phyloP scores from a whole-genome alignment of 2,329 filamentous ascomycete genomes.

The Colletotrichum sp. region DNA sequence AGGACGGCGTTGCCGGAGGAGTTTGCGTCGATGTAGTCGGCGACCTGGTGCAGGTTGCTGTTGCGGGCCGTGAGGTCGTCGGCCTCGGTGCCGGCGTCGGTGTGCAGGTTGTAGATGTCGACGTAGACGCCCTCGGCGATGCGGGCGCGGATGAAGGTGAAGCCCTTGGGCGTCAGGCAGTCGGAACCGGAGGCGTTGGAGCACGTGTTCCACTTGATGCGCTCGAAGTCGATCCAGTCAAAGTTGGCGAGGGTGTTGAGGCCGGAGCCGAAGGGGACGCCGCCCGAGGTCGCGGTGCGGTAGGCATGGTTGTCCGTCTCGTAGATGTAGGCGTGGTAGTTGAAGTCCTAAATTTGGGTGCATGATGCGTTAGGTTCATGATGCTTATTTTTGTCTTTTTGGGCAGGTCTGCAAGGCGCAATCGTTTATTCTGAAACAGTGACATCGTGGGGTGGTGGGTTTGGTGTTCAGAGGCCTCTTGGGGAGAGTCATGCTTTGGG shows the following conservation, averaged over 20 bases:
- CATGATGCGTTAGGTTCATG: neutral
- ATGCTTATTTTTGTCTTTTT: neutral
- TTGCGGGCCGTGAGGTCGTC: conserved; percentile 61
- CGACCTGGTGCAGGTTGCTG: conserved; percentile 64
- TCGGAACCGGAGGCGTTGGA: conserved; percentile 60
- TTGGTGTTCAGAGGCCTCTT: neutral
- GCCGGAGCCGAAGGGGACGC: conserved; percentile 66
- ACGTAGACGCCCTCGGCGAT: conserved; percentile 59
- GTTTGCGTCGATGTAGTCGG: conserved; percentile 59
- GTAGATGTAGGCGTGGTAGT: conserved; percentile 70
- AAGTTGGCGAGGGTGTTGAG: conserved; percentile 68
- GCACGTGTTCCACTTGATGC: conserved; percentile 65
- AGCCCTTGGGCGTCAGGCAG: conserved; percentile 73
- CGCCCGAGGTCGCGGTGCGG: conserved; percentile 69
- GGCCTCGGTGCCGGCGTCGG: conserved; percentile 64
- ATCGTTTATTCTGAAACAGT: neutral
- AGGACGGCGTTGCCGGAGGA: conserved; percentile 66
- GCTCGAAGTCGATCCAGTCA: conserved; percentile 58
- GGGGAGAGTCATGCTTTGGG: neutral
- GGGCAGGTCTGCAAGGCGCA: neutral
- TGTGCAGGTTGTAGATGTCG: conserved; percentile 71
- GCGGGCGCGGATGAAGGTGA: conserved; percentile 67
- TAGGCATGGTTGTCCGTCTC: conserved; percentile 62
- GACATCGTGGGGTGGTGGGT: neutral
- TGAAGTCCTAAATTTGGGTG: conserved; percentile 30